Evolutionary conservation across 1,284 basidiomycete species (phyloP), one percentile per base, ranked within the genome.

Genomic region (Cryptococcus amylolentus): DNA sequence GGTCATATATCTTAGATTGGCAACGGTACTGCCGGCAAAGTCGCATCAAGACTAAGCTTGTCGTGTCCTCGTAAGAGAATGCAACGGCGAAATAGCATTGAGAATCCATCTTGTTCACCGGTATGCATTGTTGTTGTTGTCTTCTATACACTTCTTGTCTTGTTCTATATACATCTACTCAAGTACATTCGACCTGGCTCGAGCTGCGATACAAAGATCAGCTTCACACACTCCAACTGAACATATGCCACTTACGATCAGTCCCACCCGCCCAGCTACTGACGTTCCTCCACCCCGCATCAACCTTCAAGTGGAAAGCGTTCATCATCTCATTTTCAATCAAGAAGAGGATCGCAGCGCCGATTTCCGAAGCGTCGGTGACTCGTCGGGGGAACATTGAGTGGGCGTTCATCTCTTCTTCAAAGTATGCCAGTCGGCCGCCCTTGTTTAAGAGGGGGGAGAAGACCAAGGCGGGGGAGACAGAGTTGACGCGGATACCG

Each of bases 401-500:
- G 38, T 37, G 26, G 12, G 49, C 38, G 13, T 58, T 46, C 31
- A 54, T 10, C 28, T 54, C 57, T 13, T 52, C 50, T 20, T 54
- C 26, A n/a, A 58, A 54, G 20, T 20, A 20, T 20, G 20, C 20
- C 20, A 42, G 55, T 47, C 18, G 18, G 12, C 35, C 55, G 50
- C 18, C 20, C 20, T 54, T 58, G 50, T 51, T 60, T 62, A 62
- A 65, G 42, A 71, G 55, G 13, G 57, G 56, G 2, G 63, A 62
- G 6, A 48, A 57, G 28, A 71, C 68, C n/a, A 71, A 55, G 14
- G 66, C 64, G 27, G 72, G 73, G 35, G 70, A 68, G 51, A 76
- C 63, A 18, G 70, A 69, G 47, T 62, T 65, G 23, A 73, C 71
- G 35, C 73, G 61, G 57, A 76, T 74, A 26, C 72, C 73, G 20